Evolutionary conservation across 192 early-diverging fungal species (phyloP).

Genomic region (Podochytrium sp.): DNA sequence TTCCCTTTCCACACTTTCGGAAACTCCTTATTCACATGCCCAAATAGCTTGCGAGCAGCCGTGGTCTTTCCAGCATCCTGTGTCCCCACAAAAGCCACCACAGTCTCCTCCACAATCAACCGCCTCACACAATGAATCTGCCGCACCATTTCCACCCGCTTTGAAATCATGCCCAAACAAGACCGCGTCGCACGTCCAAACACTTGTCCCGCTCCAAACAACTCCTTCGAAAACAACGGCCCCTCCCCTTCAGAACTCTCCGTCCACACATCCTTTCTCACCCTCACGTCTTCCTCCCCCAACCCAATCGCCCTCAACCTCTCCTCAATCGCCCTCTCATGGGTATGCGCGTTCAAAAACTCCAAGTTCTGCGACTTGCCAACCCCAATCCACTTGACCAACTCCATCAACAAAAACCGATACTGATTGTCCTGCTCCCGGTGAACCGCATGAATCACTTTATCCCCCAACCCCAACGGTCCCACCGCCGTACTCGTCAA

Average conservation of each 20-base stretch:
- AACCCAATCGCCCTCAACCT: conserved; percentile 20
- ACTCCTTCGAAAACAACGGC: conserved; percentile 27
- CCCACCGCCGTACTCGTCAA: conserved; percentile 35
- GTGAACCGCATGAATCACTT: conserved; percentile 32
- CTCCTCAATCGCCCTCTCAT: conserved; percentile 35
- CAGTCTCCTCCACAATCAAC: conserved; percentile 38
- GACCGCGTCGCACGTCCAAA: conserved; percentile 33
- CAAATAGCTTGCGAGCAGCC: conserved; percentile 35
- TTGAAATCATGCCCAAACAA: conserved; percentile 27
- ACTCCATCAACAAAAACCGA: conserved; percentile 39
- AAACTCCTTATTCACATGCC: conserved; percentile 37
- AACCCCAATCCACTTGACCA: conserved; percentile 39
- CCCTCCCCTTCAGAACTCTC: background rate
- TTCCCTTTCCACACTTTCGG: conserved; percentile 22
- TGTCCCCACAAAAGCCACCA: conserved; percentile 37
- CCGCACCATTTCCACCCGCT: conserved; percentile 35
- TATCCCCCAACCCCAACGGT: conserved; percentile 33
- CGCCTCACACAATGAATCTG: conserved; percentile 33
- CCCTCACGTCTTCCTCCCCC: conserved; percentile 8
- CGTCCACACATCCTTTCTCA: conserved; percentile 22
- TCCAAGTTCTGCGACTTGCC: conserved; percentile 18
- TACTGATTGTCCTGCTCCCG: conserved; percentile 39
- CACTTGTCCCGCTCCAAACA: conserved; percentile 28
- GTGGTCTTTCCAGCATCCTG: conserved; percentile 39
- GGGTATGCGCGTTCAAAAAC: conserved; percentile 38